These are phyloP conservation scores for Zygosaccharomyces pseudobailii DNA, from an alignment of 1,139 yeast species.

Conservation along the genomic window DNA sequence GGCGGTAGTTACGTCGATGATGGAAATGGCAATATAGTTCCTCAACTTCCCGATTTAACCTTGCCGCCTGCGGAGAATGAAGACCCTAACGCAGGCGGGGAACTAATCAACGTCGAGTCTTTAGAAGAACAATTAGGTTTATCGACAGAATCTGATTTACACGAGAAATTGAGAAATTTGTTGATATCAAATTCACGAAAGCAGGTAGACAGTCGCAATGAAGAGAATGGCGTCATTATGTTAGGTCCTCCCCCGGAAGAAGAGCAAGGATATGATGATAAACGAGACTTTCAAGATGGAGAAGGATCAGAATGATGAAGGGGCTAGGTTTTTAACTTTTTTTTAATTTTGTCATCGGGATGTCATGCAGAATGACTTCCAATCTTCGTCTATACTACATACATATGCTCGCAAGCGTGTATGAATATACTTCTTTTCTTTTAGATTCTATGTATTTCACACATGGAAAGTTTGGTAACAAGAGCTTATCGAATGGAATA, in stretches of 20 bases:
- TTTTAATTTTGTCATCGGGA: background rate
- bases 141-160: slow-evolving; percentile 34
- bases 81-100: slow-evolving; percentile 17
- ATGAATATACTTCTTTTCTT: background rate
- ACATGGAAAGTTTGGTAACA: too few relatives aligned
- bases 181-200: slow-evolving; percentile 26
- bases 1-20: slow-evolving; percentile 40
- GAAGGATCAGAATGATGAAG: slow-evolving; percentile 7
- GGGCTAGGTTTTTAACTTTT: background rate
- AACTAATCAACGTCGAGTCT: slow-evolving; percentile 24
- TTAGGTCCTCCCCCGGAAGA: slow-evolving; percentile 26
- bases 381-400: slow-evolving; percentile 9
- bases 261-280: slow-evolving; percentile 8
- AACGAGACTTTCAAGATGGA: slow-evolving; percentile 20
- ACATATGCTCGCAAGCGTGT: slow-evolving; percentile 9
- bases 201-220: slow-evolving; percentile 27
- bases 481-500: too few relatives aligned
- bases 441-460: background rate
- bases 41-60: slow-evolving; percentile 16
- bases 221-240: slow-evolving; percentile 32
- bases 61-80: slow-evolving; percentile 3
- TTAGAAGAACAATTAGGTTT: slow-evolving; percentile 25
- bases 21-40: slow-evolving; percentile 28
- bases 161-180: slow-evolving; percentile 28
- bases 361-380: background rate